Conservation (phyloP, 1,284 basidiomycete genomes). For the Puccinia horiana region DNA sequence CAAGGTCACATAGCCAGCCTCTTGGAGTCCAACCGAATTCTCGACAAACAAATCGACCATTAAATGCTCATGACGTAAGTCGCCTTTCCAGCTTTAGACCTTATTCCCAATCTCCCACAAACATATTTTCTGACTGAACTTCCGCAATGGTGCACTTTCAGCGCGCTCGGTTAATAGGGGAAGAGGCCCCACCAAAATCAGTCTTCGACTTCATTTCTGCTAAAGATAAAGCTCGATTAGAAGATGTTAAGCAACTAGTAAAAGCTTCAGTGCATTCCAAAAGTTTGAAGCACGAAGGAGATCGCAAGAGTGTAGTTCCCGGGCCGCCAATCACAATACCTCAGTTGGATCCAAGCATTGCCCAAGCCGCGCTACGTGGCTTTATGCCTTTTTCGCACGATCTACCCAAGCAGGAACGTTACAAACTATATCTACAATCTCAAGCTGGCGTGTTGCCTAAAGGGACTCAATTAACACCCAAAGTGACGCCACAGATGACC, state of each 20-base stretch:
- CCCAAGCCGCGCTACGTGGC: slow-evolving; percentile 80
- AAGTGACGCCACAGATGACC: slow-evolving; percentile 60
- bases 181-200: slow-evolving; percentile 65
- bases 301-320: neutral
- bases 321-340: slow-evolving; percentile 64
- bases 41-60: slow-evolving; percentile 56
- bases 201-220: slow-evolving; percentile 90
- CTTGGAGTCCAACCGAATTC: slow-evolving; percentile 60
- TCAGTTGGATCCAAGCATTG: slow-evolving; percentile 71
- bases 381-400: slow-evolving; percentile 85
- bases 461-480: slow-evolving; percentile 49
- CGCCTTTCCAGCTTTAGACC: neutral
- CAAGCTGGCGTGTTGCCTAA: slow-evolving; percentile 62
- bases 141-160: slow-evolving; percentile 57
- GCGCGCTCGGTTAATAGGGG: slow-evolving; percentile 81
- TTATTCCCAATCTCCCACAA: slow-evolving; percentile 52
- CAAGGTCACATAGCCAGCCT: slow-evolving; percentile 56
- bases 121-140: slow-evolving; percentile 16
- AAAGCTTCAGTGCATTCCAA: slow-evolving; percentile 20
- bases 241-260: slow-evolving; percentile 64
- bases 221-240: slow-evolving; percentile 81
- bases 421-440: slow-evolving; percentile 76
- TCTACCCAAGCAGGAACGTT: slow-evolving; percentile 77
- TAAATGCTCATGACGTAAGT: slow-evolving; percentile 56
- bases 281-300: neutral